These are phyloP conservation scores for Halophytophthora batemanensis DNA, from an alignment of 352 stramenopile genomes.

Conservation along the genomic window DNA sequence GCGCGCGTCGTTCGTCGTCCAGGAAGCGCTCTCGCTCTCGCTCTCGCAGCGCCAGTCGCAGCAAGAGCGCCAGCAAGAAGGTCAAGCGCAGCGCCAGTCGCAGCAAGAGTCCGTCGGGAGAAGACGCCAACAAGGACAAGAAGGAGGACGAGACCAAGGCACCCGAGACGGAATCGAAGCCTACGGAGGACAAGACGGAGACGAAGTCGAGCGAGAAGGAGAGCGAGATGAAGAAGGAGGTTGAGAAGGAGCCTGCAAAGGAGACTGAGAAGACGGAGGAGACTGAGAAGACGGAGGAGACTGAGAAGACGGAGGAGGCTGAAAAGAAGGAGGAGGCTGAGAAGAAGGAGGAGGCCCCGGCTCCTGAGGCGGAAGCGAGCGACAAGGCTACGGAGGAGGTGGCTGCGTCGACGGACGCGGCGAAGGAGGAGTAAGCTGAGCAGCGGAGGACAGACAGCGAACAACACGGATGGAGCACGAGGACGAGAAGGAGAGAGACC, in stretches of 20 bases:
- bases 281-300: constrained; percentile 3
- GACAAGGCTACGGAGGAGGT: constrained; percentile 16
- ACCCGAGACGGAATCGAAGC: constrained; percentile 9
- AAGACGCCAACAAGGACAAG: constrained; percentile 21
- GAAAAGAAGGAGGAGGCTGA: constrained; percentile 12
- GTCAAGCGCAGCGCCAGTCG: constrained; percentile 20
- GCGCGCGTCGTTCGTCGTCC: constrained; percentile 23
- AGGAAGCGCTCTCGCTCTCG: constrained; percentile 36
- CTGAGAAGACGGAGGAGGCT: constrained; percentile 1
- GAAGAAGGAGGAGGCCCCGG: constrained; percentile 10
- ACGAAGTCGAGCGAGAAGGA: constrained; percentile 6
- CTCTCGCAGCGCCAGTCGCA: constrained; percentile 23
- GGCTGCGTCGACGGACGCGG: constrained; percentile 1
- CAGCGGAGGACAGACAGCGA: constrained; percentile 9
- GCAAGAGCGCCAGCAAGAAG: constrained; percentile 26
- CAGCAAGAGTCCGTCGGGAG: constrained; percentile 23
- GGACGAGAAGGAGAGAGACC: background rate
- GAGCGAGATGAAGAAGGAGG: constrained; percentile 4
- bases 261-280: constrained; percentile 15
- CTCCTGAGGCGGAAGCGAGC: background rate
- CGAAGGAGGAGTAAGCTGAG: constrained; percentile 13
- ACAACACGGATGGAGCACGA: background rate
- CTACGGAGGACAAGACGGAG: constrained; percentile 10
- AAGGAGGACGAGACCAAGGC: constrained; percentile 9
- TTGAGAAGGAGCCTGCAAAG: constrained; percentile 9